Base-by-base conservation (phyloP, 2,329 filamentous ascomycete genomes). In the Plenodomus biglobosus region DNA sequence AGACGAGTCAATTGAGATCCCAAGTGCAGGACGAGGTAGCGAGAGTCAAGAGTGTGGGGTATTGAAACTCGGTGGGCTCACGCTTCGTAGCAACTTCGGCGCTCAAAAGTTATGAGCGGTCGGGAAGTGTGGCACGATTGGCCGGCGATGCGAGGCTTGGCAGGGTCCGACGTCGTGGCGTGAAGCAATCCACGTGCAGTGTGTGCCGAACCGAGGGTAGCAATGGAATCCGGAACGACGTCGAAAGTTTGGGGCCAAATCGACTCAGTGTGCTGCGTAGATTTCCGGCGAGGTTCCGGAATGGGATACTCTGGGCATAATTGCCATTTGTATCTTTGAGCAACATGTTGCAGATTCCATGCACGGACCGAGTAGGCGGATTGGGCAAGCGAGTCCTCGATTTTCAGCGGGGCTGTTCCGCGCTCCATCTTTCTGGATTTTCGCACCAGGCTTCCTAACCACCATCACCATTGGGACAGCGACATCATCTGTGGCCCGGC, bases 121-220 rank as follows among this genome's bases (percentile, higher is more conserved):
- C 55, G 42, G 49, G 20, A 20, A 35, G 11, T 40, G 30, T 32
- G 7, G 27, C 27, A 32, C 49, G 50, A 58, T 58, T 62, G 59
- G 59, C 27, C 40, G 40, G 8, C 8, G 20, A 48, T 36, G 35
- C 54, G 49, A 55, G 35, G 42, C 58, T 60, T 59, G 59, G 59
- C 58, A 61, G 53, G 52, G 55, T 57, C 52, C 46, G 35, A 38
- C 21, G n/a, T 11, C 17, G 32, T 43, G n/a, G 18, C 11, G 4
- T 30, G 30, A 15, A 37, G 35, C 27, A 32, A 15, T 11, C 27
- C 27, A 15, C 27, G 27, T 32, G 27, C 11, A 15, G 15, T 6
- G 6, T 32, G 27, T 8, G 4, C 16, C 4, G 35, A 20, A 17
- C 16, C 35, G 32, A 27, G 15, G 19, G 21, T 5, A 37, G 34